phyloP scores from a whole-genome alignment of 2,329 filamentous ascomycete genomes.

The Paecilomyces sp. region DNA sequence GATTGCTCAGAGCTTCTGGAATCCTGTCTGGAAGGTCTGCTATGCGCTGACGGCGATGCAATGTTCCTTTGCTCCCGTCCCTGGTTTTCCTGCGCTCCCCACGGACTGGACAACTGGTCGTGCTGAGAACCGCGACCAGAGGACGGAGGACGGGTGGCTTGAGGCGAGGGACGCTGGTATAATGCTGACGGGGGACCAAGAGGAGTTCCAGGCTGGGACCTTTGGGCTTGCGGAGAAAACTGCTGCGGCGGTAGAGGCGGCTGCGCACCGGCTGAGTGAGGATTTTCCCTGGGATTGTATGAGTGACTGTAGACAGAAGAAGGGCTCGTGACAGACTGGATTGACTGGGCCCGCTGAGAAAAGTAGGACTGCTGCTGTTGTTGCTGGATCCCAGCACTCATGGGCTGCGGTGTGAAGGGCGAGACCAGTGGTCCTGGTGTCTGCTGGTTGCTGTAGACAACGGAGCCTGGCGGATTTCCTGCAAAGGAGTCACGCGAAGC shows the following conservation, averaged over 20 bases:
- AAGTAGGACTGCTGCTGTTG: slow-evolving; percentile 31
- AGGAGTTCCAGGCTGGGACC: slow-evolving; percentile 42
- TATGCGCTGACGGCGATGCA: slow-evolving; percentile 22
- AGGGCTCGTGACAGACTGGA: slow-evolving; percentile 31
- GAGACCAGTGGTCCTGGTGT: slow-evolving; percentile 24
- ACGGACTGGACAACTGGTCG: slow-evolving; percentile 24
- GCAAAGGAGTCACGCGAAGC: slow-evolving; percentile 28
- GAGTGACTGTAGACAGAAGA: slow-evolving; percentile 24
- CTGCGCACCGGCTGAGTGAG: slow-evolving; percentile 21
- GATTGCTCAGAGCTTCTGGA: slow-evolving; percentile 21
- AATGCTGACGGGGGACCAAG: slow-evolving; percentile 37
- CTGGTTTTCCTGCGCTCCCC: slow-evolving; percentile 21
- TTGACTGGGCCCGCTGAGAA: slow-evolving; percentile 30
- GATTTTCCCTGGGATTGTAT: slow-evolving; percentile 27
- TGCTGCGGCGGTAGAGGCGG: slow-evolving; percentile 25
- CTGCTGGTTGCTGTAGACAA: slow-evolving; percentile 20
- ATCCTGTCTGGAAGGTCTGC: slow-evolving; percentile 36
- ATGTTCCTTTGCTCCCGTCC: slow-evolving; percentile 17
- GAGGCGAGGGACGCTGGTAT: slow-evolving; percentile 27
- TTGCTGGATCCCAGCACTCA: slow-evolving; percentile 22
- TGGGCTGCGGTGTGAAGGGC: slow-evolving; percentile 32
- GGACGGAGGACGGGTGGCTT: slow-evolving; percentile 28
- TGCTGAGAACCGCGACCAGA: slow-evolving; percentile 29
- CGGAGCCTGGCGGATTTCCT: slow-evolving; percentile 13
- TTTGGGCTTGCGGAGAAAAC: slow-evolving; percentile 27